These are phyloP conservation scores for Crucihimalaya himalaica DNA, from an alignment of 345 rosid genomes.

Conservation along the genomic window DNA sequence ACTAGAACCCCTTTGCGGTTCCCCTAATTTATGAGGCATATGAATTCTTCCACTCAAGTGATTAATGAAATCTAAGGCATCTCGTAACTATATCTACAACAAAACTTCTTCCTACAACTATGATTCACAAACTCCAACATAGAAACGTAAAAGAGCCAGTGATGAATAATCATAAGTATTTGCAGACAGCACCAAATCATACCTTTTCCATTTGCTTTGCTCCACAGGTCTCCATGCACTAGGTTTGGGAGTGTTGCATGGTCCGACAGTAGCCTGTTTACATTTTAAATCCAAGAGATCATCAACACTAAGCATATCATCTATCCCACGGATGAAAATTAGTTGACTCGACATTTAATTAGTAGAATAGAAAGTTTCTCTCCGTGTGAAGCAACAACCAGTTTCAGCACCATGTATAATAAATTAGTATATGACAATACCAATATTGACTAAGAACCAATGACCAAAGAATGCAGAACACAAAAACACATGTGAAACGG, in stretches of 20 bases:
- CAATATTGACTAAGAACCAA: neutral
- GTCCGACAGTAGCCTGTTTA: slow-evolving; percentile 89
- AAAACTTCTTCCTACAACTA: slow-evolving; percentile 9
- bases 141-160: slow-evolving; percentile 4
- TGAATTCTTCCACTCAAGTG: neutral
- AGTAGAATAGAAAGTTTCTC: neutral
- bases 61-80: slow-evolving; percentile 6
- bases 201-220: slow-evolving; percentile 98
- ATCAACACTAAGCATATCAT: slow-evolving; percentile 31
- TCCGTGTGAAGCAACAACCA: neutral
- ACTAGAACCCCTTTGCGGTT: neutral
- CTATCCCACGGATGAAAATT: neutral
- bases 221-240: slow-evolving; percentile 95
- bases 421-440: neutral
- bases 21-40: slow-evolving; percentile 5
- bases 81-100: neutral
- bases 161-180: slow-evolving; percentile 1
- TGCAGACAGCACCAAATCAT: slow-evolving; percentile 32
- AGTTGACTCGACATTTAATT: neutral
- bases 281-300: slow-evolving; percentile 30
- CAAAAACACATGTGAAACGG: neutral
- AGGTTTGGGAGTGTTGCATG: slow-evolving; percentile 86
- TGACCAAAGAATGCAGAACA: slow-evolving; percentile 7
- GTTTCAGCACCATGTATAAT: neutral
- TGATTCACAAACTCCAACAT: slow-evolving; percentile 23